Base-by-base conservation (phyloP, 768 basidiomycete genomes). In the Postia placenta region DNA sequence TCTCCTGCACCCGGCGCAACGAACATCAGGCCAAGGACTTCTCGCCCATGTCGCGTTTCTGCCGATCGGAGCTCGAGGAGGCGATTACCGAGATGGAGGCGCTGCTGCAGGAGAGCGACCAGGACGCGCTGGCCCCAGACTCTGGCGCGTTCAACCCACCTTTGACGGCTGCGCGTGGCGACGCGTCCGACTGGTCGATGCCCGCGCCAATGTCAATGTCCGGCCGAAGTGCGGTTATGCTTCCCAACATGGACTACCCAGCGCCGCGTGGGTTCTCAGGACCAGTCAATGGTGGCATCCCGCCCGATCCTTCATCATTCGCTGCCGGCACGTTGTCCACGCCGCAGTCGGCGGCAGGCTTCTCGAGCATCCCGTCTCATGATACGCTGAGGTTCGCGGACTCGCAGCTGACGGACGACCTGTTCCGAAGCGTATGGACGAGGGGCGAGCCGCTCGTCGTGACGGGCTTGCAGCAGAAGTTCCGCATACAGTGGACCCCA, bases 11-110 rank as follows among this genome's bases (percentile, higher is more conserved):
- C 5, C 76, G 78, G 50, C 72, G 84, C 45, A 80, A 80, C 46
- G 87, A 89, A 51, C 90, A 92, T 58, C 69, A 72, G 19, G 69
- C 75, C 11, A 71, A 66, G 25, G 77, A 85, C 48, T 90, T 94
- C 57, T 82, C 83, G 4, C 86, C 92, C 4, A 83, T 94, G 66
- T 85, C 90, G 3, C 72, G 91, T 38, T 91, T 94, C 58, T 74
- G 75, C 53, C 69, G 70, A 47, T 64, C 63, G 1, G 90, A 92
- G 61, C 69, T 95, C 5, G 70, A 72, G 11, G 67, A 73, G 30
- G 80, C 85, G 17, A 81, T 94, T 54, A 56, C 64, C 28, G 80
- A 81, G 48, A 91, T 96, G 86, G 77, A 81, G 56, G 65, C 56
- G 24, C 66, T 88, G 27, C 56, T 82, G 22, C 42, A 40, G 20